Evolutionary conservation across 2,329 filamentous ascomycete genomes (phyloP), one percentile per base, ranked within the genome.

Genomic region (Myriosclerotinia scirpicola): DNA sequence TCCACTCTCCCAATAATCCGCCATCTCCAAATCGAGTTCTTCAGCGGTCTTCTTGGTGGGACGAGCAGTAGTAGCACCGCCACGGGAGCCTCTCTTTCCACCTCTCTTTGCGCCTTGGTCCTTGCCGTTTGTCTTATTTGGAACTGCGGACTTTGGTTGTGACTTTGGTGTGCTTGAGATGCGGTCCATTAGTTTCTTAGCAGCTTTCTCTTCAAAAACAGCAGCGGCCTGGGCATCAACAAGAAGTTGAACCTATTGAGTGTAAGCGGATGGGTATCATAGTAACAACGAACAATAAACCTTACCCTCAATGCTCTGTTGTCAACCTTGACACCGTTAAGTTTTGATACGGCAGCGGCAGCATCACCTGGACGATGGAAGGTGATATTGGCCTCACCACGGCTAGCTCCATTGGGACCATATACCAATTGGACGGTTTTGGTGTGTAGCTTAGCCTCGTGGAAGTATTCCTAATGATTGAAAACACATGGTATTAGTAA

Each of bases 21-120:
- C 89, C 95, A 99, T 99, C 79, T 99, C 95, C 5, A 92, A 93
- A 78, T 99, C 95, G 36, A 99, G 87, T 81, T 99, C 93, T 77
- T 97, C 94, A 1, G 90, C 88, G 0, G 93, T 96, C 90, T 98
- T 98, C 82, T 96, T 83, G 75, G 88, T 81, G 72, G 90, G 84
- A 74, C 90, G 86, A 71, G 84, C 82, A 75, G 82, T 89, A 72
- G 88, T 87, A 53, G 77, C 78, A 44, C 71, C 71, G 53, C 73
- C 73, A 64, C 79, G 82, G 69, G 82, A 82, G 67, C 84, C 82
- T 62, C 44, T 61, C 44, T 63, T 69, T 65, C 68, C 80, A 26
- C 56, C 64, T 53, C 56, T 54, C 64, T 66, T 66, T 8, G 26
- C 80, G 77, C 83, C 85, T 79, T 84, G 84, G 73, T 80, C 77